These are phyloP conservation scores for Salix brachista DNA, from an alignment of 345 rosid genomes.

Conservation along the genomic window DNA sequence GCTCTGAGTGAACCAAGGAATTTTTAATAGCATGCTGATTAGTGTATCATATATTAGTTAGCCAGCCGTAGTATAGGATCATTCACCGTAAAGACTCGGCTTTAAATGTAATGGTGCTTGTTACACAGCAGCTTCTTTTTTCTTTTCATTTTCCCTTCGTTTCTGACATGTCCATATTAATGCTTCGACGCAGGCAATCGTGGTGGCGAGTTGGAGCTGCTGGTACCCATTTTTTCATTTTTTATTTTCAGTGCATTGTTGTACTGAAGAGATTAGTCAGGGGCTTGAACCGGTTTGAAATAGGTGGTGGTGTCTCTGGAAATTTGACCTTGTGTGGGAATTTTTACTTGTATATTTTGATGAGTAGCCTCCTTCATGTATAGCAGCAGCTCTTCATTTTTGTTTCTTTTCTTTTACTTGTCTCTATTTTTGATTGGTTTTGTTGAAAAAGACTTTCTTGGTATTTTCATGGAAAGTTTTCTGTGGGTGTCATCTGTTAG, in stretches of 20 bases:
- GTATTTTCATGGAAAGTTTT: background rate
- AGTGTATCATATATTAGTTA: background rate
- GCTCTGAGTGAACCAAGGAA: background rate
- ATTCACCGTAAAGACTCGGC: background rate
- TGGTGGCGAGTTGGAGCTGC: slow-evolving; percentile 35
- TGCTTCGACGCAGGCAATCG: slow-evolving; percentile 53
- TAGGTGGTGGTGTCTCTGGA: slow-evolving; percentile 21
- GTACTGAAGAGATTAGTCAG: slow-evolving; percentile 36
- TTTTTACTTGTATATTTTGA: slow-evolving; percentile 37
- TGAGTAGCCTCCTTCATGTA: slow-evolving; percentile 33
- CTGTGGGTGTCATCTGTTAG: background rate
- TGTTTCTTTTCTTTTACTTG: background rate
- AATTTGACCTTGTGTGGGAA: slow-evolving; percentile 18
- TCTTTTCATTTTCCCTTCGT: background rate
- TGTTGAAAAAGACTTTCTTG: background rate
- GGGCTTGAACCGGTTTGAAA: slow-evolving; percentile 17
- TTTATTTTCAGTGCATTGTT: slow-evolving; percentile 47
- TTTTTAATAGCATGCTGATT: background rate
- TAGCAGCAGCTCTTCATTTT: slow-evolving; percentile 29
- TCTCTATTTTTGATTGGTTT: background rate
- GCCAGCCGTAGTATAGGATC: background rate
- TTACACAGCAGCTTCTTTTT: background rate
- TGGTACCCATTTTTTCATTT: slow-evolving; percentile 60
- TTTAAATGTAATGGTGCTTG: background rate
- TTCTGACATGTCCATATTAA: background rate